Evolutionary conservation across 116 monocot species (phyloP).

Genomic region (Papilionanthe hybrid): DNA sequence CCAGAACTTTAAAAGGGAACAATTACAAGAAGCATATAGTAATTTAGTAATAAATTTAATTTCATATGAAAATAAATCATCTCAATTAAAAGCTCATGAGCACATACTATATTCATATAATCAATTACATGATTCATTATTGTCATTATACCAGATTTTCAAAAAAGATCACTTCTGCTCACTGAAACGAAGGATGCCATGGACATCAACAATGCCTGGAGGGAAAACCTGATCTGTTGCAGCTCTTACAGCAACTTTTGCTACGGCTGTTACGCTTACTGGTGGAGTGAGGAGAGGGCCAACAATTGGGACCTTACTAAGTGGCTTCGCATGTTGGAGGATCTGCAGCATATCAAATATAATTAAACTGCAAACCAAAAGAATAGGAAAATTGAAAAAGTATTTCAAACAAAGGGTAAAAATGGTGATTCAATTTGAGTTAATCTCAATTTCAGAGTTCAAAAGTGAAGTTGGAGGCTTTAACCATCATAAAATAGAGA

Average conservation of each 20-base stretch:
- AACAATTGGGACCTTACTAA: constrained; percentile 45
- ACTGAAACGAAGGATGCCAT: constrained; percentile 55
- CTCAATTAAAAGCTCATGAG: neutral
- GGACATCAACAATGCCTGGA: constrained; percentile 72
- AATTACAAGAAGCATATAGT: too few relatives aligned
- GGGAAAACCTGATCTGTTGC: constrained; percentile 76
- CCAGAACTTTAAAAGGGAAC: too few relatives aligned
- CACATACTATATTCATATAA: neutral
- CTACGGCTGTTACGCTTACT: constrained; percentile 53
- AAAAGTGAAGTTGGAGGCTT: neutral
- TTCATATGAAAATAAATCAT: too few relatives aligned
- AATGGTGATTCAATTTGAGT: too few relatives aligned
- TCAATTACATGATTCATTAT: neutral
- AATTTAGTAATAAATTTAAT: too few relatives aligned
- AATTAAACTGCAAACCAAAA: too few relatives aligned
- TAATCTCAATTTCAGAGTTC: too few relatives aligned
- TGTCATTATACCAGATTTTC: neutral
- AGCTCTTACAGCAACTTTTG: constrained; percentile 73
- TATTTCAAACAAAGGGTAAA: too few relatives aligned
- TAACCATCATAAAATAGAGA: neutral
- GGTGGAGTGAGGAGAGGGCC: constrained; percentile 74
- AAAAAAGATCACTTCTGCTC: constrained; percentile 28
- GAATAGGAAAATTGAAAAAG: too few relatives aligned
- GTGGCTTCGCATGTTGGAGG: constrained; percentile 62
- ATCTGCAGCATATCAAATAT: neutral